Conservation (phyloP, 2,329 filamentous ascomycete species). For the Colletotrichum sp. region DNA sequence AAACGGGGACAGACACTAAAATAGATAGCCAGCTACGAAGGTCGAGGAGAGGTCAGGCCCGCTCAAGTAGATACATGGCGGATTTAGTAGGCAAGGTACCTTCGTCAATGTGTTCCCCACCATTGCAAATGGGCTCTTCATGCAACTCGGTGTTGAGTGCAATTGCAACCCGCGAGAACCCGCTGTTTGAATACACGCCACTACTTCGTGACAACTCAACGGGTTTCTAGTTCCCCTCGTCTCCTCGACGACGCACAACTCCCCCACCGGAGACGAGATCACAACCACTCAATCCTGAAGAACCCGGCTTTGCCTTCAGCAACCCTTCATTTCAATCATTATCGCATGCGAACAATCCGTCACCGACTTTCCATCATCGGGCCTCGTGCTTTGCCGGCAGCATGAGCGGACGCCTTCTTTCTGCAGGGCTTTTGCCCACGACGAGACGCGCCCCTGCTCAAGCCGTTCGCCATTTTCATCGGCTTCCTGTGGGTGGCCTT, state of each 20-base stretch:
- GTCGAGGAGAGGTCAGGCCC: not conserved
- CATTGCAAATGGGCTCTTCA: slow-evolving; percentile 15
- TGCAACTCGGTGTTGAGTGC: not conserved
- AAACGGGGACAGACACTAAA: not conserved
- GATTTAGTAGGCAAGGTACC: not conserved
- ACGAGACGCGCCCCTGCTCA: slow-evolving; percentile 64
- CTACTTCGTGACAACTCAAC: slow-evolving; percentile 3
- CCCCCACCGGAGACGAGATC: not conserved
- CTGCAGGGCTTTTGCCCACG: slow-evolving; percentile 72
- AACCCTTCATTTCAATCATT: not conserved
- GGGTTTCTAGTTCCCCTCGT: not conserved
- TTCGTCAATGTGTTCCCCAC: slow-evolving; percentile 12
- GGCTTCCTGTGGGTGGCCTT: slow-evolving; percentile 71
- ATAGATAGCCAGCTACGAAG: not conserved
- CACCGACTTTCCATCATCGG: not conserved
- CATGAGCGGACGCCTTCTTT: slow-evolving; percentile 79
- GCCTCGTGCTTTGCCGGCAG: slow-evolving; percentile 30
- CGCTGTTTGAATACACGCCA: not conserved
- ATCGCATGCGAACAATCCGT: slow-evolving; percentile 3
- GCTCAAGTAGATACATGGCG: not conserved
- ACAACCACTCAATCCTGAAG: not conserved
- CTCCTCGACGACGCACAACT: not conserved
- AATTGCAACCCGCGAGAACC: slow-evolving; percentile 5
- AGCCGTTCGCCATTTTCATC: slow-evolving; percentile 69
- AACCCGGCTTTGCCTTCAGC: not conserved